phyloP scores from a whole-genome alignment of 2,329 filamentous ascomycete species.

The Colletotrichum theobromicola region DNA sequence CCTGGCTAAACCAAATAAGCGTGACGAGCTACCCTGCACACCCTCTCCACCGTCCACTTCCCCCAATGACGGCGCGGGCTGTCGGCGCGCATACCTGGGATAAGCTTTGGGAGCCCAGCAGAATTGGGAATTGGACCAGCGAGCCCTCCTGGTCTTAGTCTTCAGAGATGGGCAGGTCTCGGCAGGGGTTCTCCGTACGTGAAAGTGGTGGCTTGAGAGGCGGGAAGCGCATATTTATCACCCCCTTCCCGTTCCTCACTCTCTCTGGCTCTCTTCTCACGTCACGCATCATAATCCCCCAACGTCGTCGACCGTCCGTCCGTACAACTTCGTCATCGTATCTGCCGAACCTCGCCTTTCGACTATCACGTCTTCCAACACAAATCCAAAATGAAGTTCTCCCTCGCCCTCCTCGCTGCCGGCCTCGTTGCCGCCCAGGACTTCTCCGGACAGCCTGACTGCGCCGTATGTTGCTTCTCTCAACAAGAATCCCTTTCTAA shows the following conservation, averaged over 20 bases:
- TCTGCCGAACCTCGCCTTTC: neutral
- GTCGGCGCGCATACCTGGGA: neutral
- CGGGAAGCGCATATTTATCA: conserved; percentile 3
- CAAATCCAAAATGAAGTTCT: conserved; percentile 45
- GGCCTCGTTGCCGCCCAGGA: conserved; percentile 44
- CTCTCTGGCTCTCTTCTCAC: fast-evolving
- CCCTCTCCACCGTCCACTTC: neutral
- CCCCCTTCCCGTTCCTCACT: neutral
- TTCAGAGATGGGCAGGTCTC: neutral
- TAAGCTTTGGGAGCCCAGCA: conserved; percentile 12
- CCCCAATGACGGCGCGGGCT: neutral
- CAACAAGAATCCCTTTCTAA: neutral
- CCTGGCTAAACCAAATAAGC: neutral
- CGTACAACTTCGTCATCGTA: neutral
- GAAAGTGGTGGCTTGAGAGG: neutral
- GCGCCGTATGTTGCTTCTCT: conserved; percentile 41
- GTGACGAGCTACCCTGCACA: neutral
- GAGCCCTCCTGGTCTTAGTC: neutral
- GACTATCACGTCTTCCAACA: neutral
- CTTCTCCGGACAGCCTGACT: conserved; percentile 38
- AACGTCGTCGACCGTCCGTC: neutral
- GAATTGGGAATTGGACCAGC: neutral
- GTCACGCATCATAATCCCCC: neutral
- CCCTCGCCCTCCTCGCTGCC: conserved; percentile 35
- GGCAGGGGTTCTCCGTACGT: conserved; percentile 3